Evolutionary conservation across 192 early-diverging fungal genomes (phyloP).

Genomic region (Umbelopsis sp.): DNA sequence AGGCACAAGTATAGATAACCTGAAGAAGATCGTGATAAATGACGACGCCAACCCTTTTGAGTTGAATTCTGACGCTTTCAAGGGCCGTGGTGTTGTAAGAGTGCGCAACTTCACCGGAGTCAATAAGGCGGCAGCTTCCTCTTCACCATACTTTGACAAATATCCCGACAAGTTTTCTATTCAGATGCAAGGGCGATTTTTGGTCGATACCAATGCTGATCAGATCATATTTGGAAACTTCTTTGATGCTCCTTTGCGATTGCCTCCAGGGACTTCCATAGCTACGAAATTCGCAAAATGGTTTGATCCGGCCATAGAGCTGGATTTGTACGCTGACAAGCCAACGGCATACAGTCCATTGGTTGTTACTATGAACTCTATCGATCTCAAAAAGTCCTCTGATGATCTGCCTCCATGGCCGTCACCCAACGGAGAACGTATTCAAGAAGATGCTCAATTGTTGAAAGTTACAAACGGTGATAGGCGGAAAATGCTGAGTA

Average conservation of each 20-base stretch:
- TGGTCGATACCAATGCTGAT: constrained; percentile 61
- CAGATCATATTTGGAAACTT: constrained; percentile 79
- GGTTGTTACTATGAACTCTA: constrained; percentile 74
- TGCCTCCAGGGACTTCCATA: constrained; percentile 70
- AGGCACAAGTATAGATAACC: constrained; percentile 42
- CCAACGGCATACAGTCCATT: constrained; percentile 76
- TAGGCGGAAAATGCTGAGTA: constrained; percentile 28
- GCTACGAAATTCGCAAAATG: constrained; percentile 74
- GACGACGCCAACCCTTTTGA: constrained; percentile 64
- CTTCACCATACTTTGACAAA: constrained; percentile 62
- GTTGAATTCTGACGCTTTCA: constrained; percentile 67
- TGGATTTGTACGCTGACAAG: constrained; percentile 68
- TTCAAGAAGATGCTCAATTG: constrained; percentile 25
- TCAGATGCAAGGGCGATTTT: constrained; percentile 75
- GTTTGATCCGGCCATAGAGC: constrained; percentile 77
- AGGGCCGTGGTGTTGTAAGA: constrained; percentile 66
- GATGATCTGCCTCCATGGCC: constrained; percentile 45
- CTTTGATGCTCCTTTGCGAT: constrained; percentile 69
- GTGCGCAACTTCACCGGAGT: constrained; percentile 66
- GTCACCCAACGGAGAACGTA: constrained; percentile 40
- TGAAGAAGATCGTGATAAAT: constrained; percentile 54
- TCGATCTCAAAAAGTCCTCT: constrained; percentile 49
- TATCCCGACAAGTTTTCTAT: constrained; percentile 68
- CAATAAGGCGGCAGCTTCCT: constrained; percentile 13
- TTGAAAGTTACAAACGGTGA: constrained; percentile 22